Percentiles rank a stretch among this genome's conserved stretches.
These are phyloP conservation scores for Paramecium caudatum DNA, from an alignment of 73 alveolate species.

Conservation along the genomic window DNA sequence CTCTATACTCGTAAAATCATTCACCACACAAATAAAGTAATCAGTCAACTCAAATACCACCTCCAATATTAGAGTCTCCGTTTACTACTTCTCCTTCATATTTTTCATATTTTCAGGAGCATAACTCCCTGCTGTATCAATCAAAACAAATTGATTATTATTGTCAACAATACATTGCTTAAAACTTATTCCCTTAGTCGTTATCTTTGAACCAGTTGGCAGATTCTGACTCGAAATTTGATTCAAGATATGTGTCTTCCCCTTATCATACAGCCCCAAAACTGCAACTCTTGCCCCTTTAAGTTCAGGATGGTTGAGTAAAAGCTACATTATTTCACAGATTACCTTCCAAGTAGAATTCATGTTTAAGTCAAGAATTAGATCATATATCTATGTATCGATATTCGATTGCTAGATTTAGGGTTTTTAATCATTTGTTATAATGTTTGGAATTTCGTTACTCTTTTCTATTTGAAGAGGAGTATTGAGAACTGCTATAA, in stretches of 20 bases:
- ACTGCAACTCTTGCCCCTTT: slow-evolving; percentile 72
- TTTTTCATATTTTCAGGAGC: slow-evolving; percentile 66
- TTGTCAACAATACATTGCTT: slow-evolving; percentile 10
- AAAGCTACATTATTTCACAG: slow-evolving; percentile 4
- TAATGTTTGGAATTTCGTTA: slow-evolving; percentile 50
- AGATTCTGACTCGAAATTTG: slow-evolving; percentile 40
- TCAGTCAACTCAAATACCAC: slow-evolving; percentile 30
- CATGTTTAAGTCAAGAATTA: slow-evolving; percentile 2
- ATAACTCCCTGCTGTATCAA: slow-evolving; percentile 66
- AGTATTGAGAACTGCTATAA: neutral
- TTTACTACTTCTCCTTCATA: slow-evolving; percentile 18
- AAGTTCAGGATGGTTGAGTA: slow-evolving; percentile 6
- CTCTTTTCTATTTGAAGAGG: neutral
- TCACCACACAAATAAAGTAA: slow-evolving; percentile 55
- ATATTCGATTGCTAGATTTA: neutral
- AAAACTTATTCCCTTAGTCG: slow-evolving; percentile 70
- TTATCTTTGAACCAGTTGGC: slow-evolving; percentile 69
- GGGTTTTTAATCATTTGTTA: neutral
- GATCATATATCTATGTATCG: slow-evolving; percentile 29
- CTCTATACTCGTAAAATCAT: slow-evolving; percentile 65
- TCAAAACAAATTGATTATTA: neutral
- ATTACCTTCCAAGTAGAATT: slow-evolving; percentile 57
- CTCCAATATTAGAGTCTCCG: neutral
- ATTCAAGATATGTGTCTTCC: slow-evolving; percentile 66
- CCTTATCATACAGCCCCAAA: slow-evolving; percentile 73